Evolutionary conservation across 352 stramenopile species (phyloP).

Genomic region (Globisporangium takayamanum): DNA sequence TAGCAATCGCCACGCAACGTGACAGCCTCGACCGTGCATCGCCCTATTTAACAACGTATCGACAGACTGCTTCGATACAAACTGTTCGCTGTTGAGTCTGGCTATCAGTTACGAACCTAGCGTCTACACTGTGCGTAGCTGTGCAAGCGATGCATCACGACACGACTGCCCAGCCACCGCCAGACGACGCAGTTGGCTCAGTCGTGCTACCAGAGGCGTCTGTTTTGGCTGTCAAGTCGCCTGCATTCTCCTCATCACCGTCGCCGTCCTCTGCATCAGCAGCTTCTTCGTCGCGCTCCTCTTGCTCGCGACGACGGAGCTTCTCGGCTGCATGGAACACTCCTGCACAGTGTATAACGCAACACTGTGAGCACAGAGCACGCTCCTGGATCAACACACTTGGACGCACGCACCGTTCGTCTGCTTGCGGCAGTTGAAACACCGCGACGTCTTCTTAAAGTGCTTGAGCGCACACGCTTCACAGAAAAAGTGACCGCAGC

Average conservation of each 20-base stretch:
- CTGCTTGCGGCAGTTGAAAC: constrained; percentile 93
- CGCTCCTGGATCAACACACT: not conserved
- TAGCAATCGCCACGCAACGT: not conserved
- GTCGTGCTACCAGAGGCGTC: not conserved
- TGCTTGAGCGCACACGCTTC: constrained; percentile 88
- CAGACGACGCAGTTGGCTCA: not conserved
- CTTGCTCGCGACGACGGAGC: constrained; percentile 42
- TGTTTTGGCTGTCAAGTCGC: not conserved
- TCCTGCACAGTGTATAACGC: constrained; percentile 17
- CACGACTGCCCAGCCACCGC: constrained; percentile 14
- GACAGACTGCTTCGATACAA: no score
- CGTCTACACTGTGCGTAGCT: no score
- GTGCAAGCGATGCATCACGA: not conserved
- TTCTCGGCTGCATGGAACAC: constrained; percentile 89
- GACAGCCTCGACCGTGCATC: not conserved
- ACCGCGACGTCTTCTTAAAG: constrained; percentile 78
- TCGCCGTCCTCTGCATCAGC: constrained; percentile 11
- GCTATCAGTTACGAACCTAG: not conserved
- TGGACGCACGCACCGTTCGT: constrained; percentile 67
- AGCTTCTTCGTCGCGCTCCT: constrained; percentile 19
- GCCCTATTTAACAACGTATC: not conserved
- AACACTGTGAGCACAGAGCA: not conserved
- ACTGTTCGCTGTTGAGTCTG: not conserved
- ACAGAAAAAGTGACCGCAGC: constrained; percentile 96
- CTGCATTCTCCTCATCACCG: constrained; percentile 4